Conservation (phyloP, 768 basidiomycete species). For the Russula sp. region DNA sequence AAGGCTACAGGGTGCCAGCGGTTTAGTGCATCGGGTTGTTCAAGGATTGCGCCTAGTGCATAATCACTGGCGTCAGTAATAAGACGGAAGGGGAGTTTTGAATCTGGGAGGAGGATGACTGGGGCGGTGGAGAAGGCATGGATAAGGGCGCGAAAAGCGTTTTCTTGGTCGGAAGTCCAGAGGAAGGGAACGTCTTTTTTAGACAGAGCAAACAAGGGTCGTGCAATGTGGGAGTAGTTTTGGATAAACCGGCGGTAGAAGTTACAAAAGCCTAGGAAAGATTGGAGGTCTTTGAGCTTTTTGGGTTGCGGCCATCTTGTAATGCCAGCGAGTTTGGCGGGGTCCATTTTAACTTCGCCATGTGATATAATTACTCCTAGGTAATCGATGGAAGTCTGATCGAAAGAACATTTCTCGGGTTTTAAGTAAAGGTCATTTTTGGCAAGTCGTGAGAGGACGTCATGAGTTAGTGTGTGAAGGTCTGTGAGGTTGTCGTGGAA, state of each 20-base stretch:
- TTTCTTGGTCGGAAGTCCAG: accelerated
- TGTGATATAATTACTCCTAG: not conserved
- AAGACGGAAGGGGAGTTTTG: accelerated
- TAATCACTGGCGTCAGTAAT: not conserved
- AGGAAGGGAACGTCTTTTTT: not conserved
- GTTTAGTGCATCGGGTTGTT: not conserved
- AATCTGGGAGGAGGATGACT: not conserved
- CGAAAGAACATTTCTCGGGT: not conserved
- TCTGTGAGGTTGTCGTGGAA: not conserved
- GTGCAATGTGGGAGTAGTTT: not conserved
- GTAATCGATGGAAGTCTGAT: not conserved
- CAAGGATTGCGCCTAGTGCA: not conserved
- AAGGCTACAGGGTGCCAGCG: not conserved
- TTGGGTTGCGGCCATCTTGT: accelerated
- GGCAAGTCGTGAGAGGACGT: not conserved
- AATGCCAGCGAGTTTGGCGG: not conserved
- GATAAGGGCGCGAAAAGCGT: not conserved
- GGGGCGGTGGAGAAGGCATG: not conserved
- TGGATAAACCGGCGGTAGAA: not conserved
- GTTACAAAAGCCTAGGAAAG: not conserved
- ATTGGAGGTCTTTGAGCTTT: not conserved
- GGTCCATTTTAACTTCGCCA: not conserved
- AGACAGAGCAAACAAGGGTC: accelerated
- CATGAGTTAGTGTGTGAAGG: not conserved
- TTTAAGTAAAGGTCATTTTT: not conserved